phyloP scores from a whole-genome alignment of 495 filamentous ascomycete genomes.

The Hypomontagnella submonticulosa region DNA sequence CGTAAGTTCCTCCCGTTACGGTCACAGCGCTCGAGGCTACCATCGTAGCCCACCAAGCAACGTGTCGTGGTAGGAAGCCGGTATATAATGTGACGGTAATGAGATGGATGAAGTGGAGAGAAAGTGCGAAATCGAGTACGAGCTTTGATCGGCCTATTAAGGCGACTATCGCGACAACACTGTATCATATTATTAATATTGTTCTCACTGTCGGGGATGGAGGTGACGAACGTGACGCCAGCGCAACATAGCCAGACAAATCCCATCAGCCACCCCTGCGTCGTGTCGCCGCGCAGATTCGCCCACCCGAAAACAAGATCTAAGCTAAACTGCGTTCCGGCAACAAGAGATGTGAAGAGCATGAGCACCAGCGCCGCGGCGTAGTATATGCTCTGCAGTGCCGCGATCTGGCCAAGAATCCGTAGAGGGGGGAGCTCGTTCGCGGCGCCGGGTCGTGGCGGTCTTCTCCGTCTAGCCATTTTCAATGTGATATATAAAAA shows the following conservation, averaged over 20 bases:
- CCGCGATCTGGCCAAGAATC: conserved; percentile 85
- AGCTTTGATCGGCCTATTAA: conserved; percentile 89
- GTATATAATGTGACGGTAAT: conserved; percentile 80
- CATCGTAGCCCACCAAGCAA: conserved; percentile 91
- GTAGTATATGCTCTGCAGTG: conserved; percentile 90
- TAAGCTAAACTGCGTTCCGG: conserved; percentile 75
- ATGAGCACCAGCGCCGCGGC: conserved; percentile 76
- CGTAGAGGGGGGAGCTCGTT: conserved; percentile 84
- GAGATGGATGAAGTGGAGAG: conserved; percentile 88
- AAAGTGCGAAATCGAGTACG: conserved; percentile 91
- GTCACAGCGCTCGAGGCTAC: conserved; percentile 73
- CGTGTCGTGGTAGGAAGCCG: conserved; percentile 73
- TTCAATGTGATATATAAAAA: conserved; percentile 12
- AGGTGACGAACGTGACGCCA: conserved; percentile 73
- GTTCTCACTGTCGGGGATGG: background rate
- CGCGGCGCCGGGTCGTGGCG: conserved; percentile 80
- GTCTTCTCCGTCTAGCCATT: conserved; percentile 82
- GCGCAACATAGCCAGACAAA: conserved; percentile 87
- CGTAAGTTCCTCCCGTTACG: conserved; percentile 83
- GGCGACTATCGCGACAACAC: conserved; percentile 79
- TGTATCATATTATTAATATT: conserved; percentile 46
- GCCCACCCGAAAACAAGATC: conserved; percentile 84
- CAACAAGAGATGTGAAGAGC: conserved; percentile 87
- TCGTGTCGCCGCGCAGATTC: conserved; percentile 86
- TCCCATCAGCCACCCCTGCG: conserved; percentile 89